These are phyloP conservation scores for Fagopyrum homotropicum DNA, from an alignment of 148 eudicot species.

Conservation along the genomic window DNA sequence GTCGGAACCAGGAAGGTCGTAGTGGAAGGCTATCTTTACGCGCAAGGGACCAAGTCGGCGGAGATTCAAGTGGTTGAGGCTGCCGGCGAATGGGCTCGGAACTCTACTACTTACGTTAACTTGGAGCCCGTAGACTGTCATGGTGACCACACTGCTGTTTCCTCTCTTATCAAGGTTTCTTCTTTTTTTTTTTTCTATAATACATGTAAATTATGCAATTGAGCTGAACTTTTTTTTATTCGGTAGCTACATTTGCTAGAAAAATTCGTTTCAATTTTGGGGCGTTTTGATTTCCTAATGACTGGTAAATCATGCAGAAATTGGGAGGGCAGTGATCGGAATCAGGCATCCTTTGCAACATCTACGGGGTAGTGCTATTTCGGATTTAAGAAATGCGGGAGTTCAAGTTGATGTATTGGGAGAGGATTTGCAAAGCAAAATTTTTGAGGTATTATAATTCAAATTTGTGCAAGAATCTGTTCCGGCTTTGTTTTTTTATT, in stretches of 20 bases:
- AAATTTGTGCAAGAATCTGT: no score
- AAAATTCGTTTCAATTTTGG: background rate
- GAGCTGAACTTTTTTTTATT: background rate
- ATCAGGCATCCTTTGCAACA: no score
- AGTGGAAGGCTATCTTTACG: conserved; percentile 79
- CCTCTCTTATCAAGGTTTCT: conserved; percentile 60
- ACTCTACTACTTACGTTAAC: conserved; percentile 83
- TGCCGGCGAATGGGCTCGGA: conserved; percentile 44
- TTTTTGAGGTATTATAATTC: no score
- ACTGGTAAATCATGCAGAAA: no score
- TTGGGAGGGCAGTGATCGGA: no score
- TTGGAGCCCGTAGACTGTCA: conserved; percentile 91
- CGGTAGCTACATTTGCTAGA: background rate
- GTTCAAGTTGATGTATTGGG: no score
- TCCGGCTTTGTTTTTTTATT: no score
- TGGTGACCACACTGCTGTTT: conserved; percentile 59
- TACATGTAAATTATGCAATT: background rate
- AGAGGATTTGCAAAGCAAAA: no score
- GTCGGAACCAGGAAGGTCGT: conserved; percentile 23
- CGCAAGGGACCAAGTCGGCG: conserved; percentile 87
- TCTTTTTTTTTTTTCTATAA: background rate
- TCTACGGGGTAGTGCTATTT: no score
- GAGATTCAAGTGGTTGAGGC: conserved; percentile 21
- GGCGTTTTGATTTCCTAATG: background rate
- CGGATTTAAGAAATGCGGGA: no score